Evolutionary conservation across 176 grass and related monocot species (phyloP), one percentile per base, ranked within the genome.

Genomic region (Urochloa ruziziensis): DNA sequence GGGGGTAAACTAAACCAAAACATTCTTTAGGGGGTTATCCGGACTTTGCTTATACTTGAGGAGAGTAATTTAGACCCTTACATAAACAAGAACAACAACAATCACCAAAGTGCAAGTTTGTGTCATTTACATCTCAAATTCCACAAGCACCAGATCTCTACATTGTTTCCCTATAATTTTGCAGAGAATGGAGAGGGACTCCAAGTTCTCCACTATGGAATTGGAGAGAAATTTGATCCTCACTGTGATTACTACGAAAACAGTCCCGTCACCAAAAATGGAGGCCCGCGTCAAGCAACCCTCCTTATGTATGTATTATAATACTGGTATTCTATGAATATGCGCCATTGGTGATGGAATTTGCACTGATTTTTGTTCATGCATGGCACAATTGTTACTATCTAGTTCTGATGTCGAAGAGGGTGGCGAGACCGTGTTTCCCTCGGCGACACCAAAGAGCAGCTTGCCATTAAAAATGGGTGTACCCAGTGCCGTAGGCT

Each of bases 131-230:
- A n/a, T n/a, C 74, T 79, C 37, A 60, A 74, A 58, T 49, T 4
- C 19, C 30, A 39, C 73, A 7, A 10, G 0, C 17, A 40, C 48
- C 35, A 1, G 6, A 1, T 73, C n/a, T 80, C 1, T 54, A 54
- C 65, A 46, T 63, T 36, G 12, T 67, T 70, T 11, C 30, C 8
- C 37, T 66, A 34, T 84, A 48, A 84, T 75, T 83, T 73, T 82
- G 1, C 80, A 96, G 96, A 92, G 77, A 77, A 99, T 43, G 96
- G 96, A 65, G 96, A 99, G 81, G 87, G 85, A 51, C 93, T 99
- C 85, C 96, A 99, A 74, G 84, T 99, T 80, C 93, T 99, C 62
- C 93, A 99, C 86, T 99, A 99, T 72, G 91, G 90, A 90, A 77
- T 85, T 84, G 96, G 93, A 69, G 91, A 99, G 83, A 96, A 94